Percentiles rank a stretch among this genome's conserved stretches.
These are phyloP conservation scores for Podaxis sp. DNA, from an alignment of 768 basidiomycete genomes.

Conservation along the genomic window DNA sequence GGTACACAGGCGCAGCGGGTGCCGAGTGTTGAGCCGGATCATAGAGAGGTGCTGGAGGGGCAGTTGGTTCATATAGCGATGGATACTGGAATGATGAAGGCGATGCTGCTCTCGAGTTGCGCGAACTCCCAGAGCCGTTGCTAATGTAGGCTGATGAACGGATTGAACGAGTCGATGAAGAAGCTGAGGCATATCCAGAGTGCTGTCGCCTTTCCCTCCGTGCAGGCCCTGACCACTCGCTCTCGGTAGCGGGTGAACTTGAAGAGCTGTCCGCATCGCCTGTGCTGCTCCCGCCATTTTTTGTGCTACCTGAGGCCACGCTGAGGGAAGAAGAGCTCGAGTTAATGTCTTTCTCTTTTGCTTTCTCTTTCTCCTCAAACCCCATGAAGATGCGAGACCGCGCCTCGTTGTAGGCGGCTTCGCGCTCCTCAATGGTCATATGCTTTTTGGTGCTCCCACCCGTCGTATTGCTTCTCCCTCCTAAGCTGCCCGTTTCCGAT, in stretches of 20 bases:
- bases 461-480: conserved; percentile 65
- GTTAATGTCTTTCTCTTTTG: conserved; percentile 71
- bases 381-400: conserved; percentile 85
- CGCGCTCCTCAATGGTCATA: conserved; percentile 82
- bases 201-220: conserved; percentile 52
- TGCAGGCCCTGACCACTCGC: conserved; percentile 73
- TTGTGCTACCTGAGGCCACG: conserved; percentile 61
- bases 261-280: conserved; percentile 68
- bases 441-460: conserved; percentile 64
- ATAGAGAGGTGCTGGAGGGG: conserved; percentile 40
- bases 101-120: conserved; percentile 72
- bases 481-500: conserved; percentile 77
- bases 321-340: conserved; percentile 77
- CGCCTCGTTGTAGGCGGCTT: conserved; percentile 88
- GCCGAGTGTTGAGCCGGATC: conserved; percentile 43
- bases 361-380: conserved; percentile 74
- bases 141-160: conserved; percentile 52
- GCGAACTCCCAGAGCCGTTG: conserved; percentile 61
- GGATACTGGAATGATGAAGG: conserved; percentile 72
- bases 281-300: conserved; percentile 45
- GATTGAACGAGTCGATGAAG: conserved; percentile 61
- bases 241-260: conserved; percentile 76
- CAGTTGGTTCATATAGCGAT: conserved; percentile 65
- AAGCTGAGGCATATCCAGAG: conserved; percentile 43
- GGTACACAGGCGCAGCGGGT: conserved; percentile 15